Evolutionary conservation across 768 basidiomycete species (phyloP).

Genomic region (Boletales sp.): DNA sequence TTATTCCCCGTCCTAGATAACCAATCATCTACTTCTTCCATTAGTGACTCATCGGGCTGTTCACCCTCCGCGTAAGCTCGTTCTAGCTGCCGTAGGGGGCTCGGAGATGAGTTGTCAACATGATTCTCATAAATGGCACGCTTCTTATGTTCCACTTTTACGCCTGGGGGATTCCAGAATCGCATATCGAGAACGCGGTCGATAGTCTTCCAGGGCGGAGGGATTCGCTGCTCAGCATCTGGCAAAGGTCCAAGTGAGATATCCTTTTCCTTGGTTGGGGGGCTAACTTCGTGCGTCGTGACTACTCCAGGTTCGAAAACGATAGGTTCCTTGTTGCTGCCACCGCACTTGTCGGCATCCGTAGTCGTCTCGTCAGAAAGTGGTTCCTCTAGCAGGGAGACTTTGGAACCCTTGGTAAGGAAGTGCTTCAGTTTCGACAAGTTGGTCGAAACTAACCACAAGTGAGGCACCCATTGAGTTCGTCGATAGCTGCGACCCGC

Average conservation of each 20-base stretch:
- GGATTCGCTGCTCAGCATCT: constrained; percentile 74
- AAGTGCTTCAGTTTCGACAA: constrained; percentile 74
- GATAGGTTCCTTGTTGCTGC: constrained; percentile 13
- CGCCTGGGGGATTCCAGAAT: constrained; percentile 49
- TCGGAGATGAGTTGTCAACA: constrained; percentile 20
- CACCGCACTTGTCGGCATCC: constrained; percentile 29
- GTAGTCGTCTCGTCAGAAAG: constrained; percentile 24
- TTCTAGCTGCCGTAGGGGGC: constrained; percentile 26
- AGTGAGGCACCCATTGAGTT: constrained; percentile 87
- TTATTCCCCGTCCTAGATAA: constrained; percentile 36
- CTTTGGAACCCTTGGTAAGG: constrained; percentile 60
- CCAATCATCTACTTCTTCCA: constrained; percentile 63
- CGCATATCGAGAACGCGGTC: constrained; percentile 86
- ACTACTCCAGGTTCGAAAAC: constrained; percentile 43
- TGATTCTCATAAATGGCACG: constrained; percentile 24
- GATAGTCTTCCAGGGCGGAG: constrained; percentile 80
- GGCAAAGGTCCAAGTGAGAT: constrained; percentile 41
- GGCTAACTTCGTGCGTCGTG: constrained; percentile 31
- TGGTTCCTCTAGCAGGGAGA: constrained; percentile 57
- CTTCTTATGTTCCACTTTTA: constrained; percentile 10
- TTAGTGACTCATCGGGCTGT: constrained; percentile 51
- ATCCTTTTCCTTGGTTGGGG: constrained; percentile 25
- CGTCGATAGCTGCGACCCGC: constrained; percentile 71
- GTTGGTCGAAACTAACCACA: constrained; percentile 78
- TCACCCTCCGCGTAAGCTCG: constrained; percentile 56